Conservation (phyloP, 495 filamentous ascomycete genomes). For the Hypoxylon subgilvum region DNA sequence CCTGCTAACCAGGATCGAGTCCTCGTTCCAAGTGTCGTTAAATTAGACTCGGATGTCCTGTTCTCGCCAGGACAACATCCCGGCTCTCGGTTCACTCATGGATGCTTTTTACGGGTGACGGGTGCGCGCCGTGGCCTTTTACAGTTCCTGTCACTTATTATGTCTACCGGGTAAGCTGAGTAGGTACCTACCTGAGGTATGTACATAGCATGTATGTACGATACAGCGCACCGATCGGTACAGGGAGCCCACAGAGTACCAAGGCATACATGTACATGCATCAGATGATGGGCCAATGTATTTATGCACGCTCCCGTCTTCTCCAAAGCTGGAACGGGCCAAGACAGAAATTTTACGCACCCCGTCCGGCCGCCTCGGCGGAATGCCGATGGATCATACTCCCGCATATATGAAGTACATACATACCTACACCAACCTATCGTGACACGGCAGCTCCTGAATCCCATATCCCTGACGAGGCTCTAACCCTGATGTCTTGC, state of each 20-base stretch:
- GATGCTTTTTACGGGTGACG: neutral
- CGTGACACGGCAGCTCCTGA: constrained; percentile 1
- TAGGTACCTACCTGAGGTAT: no score
- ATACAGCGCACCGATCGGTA: constrained; percentile 14
- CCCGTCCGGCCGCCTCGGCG: neutral
- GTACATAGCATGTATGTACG: constrained; percentile 7
- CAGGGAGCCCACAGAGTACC: constrained; percentile 4
- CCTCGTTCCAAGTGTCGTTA: constrained; percentile 28
- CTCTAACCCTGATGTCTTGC: constrained; percentile 8
- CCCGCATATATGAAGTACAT: no score
- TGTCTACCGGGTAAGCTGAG: no score
- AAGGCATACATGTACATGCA: neutral
- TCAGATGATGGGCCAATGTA: constrained; percentile 21
- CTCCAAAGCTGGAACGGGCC: constrained; percentile 7
- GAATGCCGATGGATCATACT: constrained; percentile 12
- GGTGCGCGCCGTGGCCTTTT: constrained; percentile 21
- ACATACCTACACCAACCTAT: constrained; percentile 10
- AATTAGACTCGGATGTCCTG: constrained; percentile 34
- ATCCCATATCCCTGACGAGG: constrained; percentile 1
- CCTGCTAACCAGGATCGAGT: constrained; percentile 11
- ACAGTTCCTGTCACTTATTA: constrained; percentile 20
- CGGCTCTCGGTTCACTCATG: constrained; percentile 31
- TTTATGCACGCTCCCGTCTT: constrained; percentile 26
- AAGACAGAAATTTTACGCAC: constrained; percentile 13
- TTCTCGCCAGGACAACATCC: constrained; percentile 32